A percentile compares a stretch with the other conserved stretches of the same genome.
Evolutionary conservation across 768 basidiomycete species (phyloP).

Genomic region (Albatrellus ellisii): DNA sequence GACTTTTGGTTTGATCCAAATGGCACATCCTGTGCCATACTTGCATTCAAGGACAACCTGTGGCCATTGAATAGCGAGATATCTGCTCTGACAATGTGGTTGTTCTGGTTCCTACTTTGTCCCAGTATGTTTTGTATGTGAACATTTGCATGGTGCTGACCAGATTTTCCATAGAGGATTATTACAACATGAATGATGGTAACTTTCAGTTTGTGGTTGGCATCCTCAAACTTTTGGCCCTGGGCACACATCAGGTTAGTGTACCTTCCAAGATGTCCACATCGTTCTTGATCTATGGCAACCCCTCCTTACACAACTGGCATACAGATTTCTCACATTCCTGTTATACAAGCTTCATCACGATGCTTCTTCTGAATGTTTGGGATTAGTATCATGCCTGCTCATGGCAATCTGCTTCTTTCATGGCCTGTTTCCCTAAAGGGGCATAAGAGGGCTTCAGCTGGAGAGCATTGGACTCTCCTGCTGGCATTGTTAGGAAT

Average conservation of each 20-base stretch:
- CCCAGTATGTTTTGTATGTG: conserved; percentile 32
- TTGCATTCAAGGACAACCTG: conserved; percentile 25
- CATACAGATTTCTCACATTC: no score
- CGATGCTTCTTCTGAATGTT: no score
- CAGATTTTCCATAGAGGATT: conserved; percentile 28
- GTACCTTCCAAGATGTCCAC: conserved; percentile 11
- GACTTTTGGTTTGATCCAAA: conserved; percentile 50
- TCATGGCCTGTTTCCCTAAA: no score
- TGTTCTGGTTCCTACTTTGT: conserved; percentile 60
- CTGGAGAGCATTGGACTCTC: no score
- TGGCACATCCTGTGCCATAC: conserved; percentile 39
- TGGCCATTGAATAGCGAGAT: conserved; percentile 47
- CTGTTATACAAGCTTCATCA: conserved; percentile 8
- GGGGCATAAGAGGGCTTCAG: no score
- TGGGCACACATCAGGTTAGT: conserved; percentile 49
- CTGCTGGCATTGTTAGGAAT: neutral
- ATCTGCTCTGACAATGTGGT: conserved; percentile 59
- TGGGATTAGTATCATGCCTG: neutral
- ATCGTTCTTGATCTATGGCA: no score
- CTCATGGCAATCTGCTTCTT: no score
- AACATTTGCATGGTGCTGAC: neutral
- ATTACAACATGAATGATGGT: conserved; percentile 22
- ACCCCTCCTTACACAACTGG: no score
- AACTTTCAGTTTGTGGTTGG: conserved; percentile 32
- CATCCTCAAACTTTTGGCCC: conserved; percentile 45